phyloP scores from a whole-genome alignment of 2,329 filamentous ascomycete genomes.

The Cladosporium oxysporum region DNA sequence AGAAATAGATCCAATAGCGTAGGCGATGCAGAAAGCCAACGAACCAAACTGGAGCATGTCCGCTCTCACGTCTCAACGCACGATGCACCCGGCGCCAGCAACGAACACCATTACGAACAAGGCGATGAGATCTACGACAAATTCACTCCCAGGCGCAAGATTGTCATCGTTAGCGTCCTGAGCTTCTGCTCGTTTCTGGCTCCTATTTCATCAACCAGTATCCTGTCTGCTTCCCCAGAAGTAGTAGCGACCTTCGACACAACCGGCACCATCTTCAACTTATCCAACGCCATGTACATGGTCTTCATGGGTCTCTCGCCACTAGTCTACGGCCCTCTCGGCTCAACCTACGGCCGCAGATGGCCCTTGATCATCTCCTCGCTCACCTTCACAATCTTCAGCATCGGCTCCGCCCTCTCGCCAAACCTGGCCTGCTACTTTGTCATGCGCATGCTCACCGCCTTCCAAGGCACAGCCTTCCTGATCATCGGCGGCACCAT shows the following conservation, averaged over 20 bases:
- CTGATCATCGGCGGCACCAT: conserved; percentile 70
- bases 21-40: conserved; percentile 17
- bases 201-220: conserved; percentile 72
- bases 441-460: conserved; percentile 71
- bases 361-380: conserved; percentile 59
- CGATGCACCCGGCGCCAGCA: conserved; percentile 27
- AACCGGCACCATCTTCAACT: conserved; percentile 68
- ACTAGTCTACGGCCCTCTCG: conserved; percentile 71
- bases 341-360: conserved; percentile 49
- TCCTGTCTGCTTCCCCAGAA: conserved; percentile 73
- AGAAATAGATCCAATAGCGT: background rate
- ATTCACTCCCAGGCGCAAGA: conserved; percentile 63
- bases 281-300: conserved; percentile 75
- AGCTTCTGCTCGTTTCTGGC: conserved; percentile 76
- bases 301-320: conserved; percentile 71
- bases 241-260: conserved; percentile 62
- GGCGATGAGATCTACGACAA: conserved; percentile 63
- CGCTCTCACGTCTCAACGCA: conserved; percentile 36
- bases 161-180: conserved; percentile 66
- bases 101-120: conserved; percentile 41
- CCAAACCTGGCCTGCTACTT: conserved; percentile 72
- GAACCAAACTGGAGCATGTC: conserved; percentile 30
- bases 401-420: conserved; percentile 70
- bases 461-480: conserved; percentile 74
- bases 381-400: conserved; percentile 66